Percentiles rank a stretch among this genome's conserved stretches.
Conservation (phyloP, 75 land plant genomes). For the Pinus tabuliformis region DNA sequence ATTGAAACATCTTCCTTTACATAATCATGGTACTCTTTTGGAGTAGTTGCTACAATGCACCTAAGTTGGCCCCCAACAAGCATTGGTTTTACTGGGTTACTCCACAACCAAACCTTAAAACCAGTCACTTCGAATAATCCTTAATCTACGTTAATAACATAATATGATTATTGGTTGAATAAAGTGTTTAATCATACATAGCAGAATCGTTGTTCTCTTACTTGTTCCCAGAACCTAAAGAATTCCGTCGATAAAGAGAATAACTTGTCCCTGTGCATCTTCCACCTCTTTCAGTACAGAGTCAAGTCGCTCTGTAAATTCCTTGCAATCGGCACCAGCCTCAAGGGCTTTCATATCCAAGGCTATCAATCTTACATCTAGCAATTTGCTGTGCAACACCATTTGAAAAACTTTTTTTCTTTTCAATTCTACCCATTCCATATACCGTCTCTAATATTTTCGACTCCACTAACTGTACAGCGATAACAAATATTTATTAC, state of each 20-base stretch:
- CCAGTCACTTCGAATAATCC: neutral
- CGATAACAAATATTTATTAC: too few relatives aligned
- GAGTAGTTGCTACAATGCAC: conserved; percentile 96
- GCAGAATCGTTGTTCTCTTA: neutral
- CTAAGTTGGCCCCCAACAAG: conserved; percentile 91
- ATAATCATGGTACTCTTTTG: conserved; percentile 91
- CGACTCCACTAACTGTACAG: too few relatives aligned
- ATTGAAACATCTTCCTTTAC: conserved; percentile 99
- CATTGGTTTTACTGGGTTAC: conserved; percentile 66
- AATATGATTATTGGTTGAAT: neutral
- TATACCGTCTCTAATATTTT: too few relatives aligned
- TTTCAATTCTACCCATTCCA: too few relatives aligned
- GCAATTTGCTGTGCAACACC: too few relatives aligned
- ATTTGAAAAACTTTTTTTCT: too few relatives aligned
- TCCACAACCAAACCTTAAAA: too few relatives aligned
- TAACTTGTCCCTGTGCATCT: conserved; percentile 91
- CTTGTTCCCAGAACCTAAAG: conserved; percentile 85
- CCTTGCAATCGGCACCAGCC: too few relatives aligned
- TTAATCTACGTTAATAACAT: neutral
- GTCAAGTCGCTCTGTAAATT: conserved; percentile 74
- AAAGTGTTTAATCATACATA: neutral
- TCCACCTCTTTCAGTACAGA: conserved; percentile 95
- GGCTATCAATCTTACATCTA: too few relatives aligned
- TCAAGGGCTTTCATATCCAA: too few relatives aligned
- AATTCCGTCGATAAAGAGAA: conserved; percentile 33